Evolutionary conservation across 2,329 filamentous ascomycete genomes (phyloP), one percentile per base, ranked within the genome.

Genomic region (Fusarium sp.): DNA sequence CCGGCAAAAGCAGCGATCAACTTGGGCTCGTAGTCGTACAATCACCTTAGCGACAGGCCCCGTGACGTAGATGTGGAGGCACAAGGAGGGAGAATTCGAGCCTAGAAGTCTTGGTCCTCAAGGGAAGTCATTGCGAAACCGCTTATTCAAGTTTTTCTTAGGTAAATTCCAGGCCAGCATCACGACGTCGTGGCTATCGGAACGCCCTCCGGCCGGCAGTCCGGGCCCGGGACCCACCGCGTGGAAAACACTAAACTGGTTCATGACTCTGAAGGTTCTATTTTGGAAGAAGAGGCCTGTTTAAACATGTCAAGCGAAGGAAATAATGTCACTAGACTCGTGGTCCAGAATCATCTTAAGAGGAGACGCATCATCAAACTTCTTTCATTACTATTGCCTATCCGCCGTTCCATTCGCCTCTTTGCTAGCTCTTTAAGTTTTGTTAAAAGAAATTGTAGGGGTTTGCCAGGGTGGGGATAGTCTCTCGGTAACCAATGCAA

Each of bases 11-110:
- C 57, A 69, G 67, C 63, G 58, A 70, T 70, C 63, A 58, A 42
- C 54, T 68, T 50, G 46, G 39, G 47, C 67, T 70, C 50, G 62
- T 63, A 70, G 63, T 70, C 50, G 62, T 63, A 70, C 58, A 63
- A 58, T 44, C 16, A 56, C 31, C 33, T 50, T 48, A 50, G 13
- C 48, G 29, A 61, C 18, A 48, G 50, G 63, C 53, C 48, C 31
- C 68, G 63, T 70, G 68, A 70, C 68, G 68, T 70, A 57, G 48
- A 68, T 53, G 68, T 70, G 68, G 68, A 70, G 67, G 58, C 58
- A 57, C 63, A 68, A 54, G 54, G 57, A 56, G 58, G 49, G 46
- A 50, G 42, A 35, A 38, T 23, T 68, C 24, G 31, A 56, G 28
- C 41, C 43, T 28, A 29, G 53, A 57, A 43, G 63, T 70, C 67